These are phyloP conservation scores for Mucor piriformis DNA, from an alignment of 371 early-diverging fungal genomes.

Conservation along the genomic window DNA sequence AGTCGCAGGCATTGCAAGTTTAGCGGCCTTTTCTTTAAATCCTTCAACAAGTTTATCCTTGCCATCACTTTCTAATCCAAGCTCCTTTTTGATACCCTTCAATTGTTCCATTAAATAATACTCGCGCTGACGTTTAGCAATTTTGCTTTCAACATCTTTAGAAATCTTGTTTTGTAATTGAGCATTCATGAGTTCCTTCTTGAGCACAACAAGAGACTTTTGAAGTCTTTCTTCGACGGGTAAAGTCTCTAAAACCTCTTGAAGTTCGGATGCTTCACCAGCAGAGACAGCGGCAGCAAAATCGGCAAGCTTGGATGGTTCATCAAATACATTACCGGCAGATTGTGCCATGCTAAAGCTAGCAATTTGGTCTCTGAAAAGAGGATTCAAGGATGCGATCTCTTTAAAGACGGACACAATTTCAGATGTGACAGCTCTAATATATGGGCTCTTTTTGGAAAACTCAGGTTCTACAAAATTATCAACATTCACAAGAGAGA, in stretches of 20 bases:
- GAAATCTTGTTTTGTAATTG: conserved; percentile 95
- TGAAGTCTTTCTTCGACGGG: conserved; percentile 90
- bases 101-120: conserved; percentile 98
- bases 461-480: conserved; percentile 85
- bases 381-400: conserved; percentile 89
- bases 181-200: conserved; percentile 96
- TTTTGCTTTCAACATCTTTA: conserved; percentile 95
- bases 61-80: conserved; percentile 95
- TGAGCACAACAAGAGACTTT: conserved; percentile 88
- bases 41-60: conserved; percentile 95
- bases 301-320: conserved; percentile 93
- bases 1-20: conserved; percentile 87
- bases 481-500: conserved; percentile 85
- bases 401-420: conserved; percentile 95
- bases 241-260: conserved; percentile 87
- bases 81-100: conserved; percentile 97
- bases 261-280: conserved; percentile 90
- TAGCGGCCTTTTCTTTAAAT: conserved; percentile 82
- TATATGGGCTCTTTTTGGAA: conserved; percentile 79
- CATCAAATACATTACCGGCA: conserved; percentile 93
- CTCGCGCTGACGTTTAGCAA: conserved; percentile 93
- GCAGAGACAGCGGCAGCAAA: conserved; percentile 95
- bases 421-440: conserved; percentile 95
- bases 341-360: conserved; percentile 94
- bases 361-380: conserved; percentile 96